Base-by-base conservation (phyloP, 257 asterid genomes). In the Echites panduratus region DNA sequence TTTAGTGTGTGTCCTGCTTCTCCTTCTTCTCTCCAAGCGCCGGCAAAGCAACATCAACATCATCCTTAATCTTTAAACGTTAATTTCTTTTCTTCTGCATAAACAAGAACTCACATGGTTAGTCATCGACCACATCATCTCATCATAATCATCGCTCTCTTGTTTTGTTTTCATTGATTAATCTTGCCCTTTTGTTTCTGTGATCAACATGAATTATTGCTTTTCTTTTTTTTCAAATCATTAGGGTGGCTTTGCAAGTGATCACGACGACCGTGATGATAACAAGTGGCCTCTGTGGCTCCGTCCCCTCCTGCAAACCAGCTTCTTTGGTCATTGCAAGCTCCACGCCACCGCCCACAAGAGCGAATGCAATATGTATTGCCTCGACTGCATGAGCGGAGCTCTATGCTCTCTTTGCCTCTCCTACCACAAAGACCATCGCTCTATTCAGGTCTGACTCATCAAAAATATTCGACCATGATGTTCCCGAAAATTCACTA, bases 291-390 rank as follows among this genome's bases (percentile, higher is more conserved):
- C 95, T 44, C 74, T 83, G 67, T 91, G 97, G 97, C 82, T 89
- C 66, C 80, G 81, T 70, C 87, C 96, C 27, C 82, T 91, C 67
- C 82, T 91, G 67, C 82, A 77, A 53, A 89, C 88, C 16, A 81
- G 85, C 70, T 91, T 88, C 76, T 91, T 91, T 78, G 87, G 83
- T 40, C 95, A 85, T 72, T 91, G 96, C 91, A 88, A 91, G 80
- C 64, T 74, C 64, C 97, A 91, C 82, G 85, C 85, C 50, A 87
- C 87, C 70, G 89, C 95, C 22, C 96, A 89, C 85, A 89, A 87
- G 83, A 88, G 91, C 80, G 97, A 89, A 87, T 91, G 97, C 84
- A 91, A 91, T 65, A 91, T 91, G 97, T 91, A 84, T 68, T 91
- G 97, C 44, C 83, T 91, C 85, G 93, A 91, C 73, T 91, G 97